Evolutionary conservation across 306 rosid genomes (phyloP), one percentile per base, ranked within the genome.

Genomic region (Carpinus viminea): DNA sequence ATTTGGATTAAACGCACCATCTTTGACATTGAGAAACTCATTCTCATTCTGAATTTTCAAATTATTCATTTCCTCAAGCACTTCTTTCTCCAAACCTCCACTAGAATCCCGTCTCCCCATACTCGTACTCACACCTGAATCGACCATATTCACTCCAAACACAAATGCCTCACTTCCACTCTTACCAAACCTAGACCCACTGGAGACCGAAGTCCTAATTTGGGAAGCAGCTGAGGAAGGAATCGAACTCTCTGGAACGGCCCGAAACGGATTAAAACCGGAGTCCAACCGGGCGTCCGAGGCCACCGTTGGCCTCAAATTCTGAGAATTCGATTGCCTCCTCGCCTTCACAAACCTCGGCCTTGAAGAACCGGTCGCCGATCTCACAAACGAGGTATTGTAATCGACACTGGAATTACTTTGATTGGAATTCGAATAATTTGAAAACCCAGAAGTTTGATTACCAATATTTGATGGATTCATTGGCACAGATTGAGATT

Each of bases 301-400:
- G 56, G 73, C 70, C 20, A 43, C 73, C 31, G 76, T 54, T 26
- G 90, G 78, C 74, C 81, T 75, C 73, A 76, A 69, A 71, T 75
- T 77, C 83, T 78, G 93, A 20, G 90, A 84, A 79, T 65, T 87
- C 76, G 74, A 59, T 38, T 87, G 92, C 79, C 75, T 90, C 5
- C 94, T 88, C 57, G 87, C 79, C 86, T 96, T 96, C 18, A 73
- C 52, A 53, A 91, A 46, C 81, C 97, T 80, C 17, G 98, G 98
- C 84, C 81, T 89, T 24, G 92, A 61, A 17, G 82, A 80, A 61
- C 89, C 90, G 13, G 90, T 81, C 68, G 76, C 84, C 68, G 85
- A 79, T 76, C 88, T 86, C 12, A 85, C 74, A 70, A 55, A 75
- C 18, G 95, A 70, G 18, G 90, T 21, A 72, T 75, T 80, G 82